Conservation (phyloP, 768 basidiomycete genomes). For the Boletus insuetus region DNA sequence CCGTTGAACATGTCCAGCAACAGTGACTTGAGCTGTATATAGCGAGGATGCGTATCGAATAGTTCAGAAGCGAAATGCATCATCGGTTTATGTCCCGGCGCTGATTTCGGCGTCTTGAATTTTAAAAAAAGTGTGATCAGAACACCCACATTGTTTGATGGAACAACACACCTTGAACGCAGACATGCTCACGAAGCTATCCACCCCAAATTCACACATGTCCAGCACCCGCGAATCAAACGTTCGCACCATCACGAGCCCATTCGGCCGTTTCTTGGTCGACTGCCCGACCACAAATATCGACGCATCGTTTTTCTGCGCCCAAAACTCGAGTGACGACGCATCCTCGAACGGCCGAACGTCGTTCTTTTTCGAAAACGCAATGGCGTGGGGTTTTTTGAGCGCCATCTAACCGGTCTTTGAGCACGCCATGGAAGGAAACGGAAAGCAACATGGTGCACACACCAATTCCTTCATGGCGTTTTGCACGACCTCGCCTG, state of each 20-base stretch:
- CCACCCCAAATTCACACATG: constrained; percentile 93
- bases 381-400: constrained; percentile 86
- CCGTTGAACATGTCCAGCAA: constrained; percentile 90
- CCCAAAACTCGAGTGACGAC: constrained; percentile 87
- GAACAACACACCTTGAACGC: constrained; percentile 66
- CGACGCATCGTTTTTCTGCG: constrained; percentile 89
- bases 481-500: constrained; percentile 72
- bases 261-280: constrained; percentile 91
- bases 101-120: constrained; percentile 72
- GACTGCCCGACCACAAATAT: constrained; percentile 89
- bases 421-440: not conserved
- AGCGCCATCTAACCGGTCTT: constrained; percentile 69
- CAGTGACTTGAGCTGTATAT: constrained; percentile 87
- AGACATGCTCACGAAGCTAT: constrained; percentile 72
- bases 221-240: constrained; percentile 85
- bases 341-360: constrained; percentile 88
- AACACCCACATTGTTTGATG: not conserved
- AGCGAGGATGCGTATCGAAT: constrained; percentile 93
- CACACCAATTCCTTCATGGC: constrained; percentile 90
- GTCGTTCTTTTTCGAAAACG: constrained; percentile 91
- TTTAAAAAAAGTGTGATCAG: not conserved
- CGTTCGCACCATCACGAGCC: constrained; percentile 81
- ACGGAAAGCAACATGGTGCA: not conserved
- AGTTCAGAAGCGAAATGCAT: constrained; percentile 96
- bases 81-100: constrained; percentile 85